A percentile compares a stretch with the other conserved stretches of the same genome.
Evolutionary conservation across 371 early-diverging fungal species (phyloP).

Genomic region (Batkoa obscura): DNA sequence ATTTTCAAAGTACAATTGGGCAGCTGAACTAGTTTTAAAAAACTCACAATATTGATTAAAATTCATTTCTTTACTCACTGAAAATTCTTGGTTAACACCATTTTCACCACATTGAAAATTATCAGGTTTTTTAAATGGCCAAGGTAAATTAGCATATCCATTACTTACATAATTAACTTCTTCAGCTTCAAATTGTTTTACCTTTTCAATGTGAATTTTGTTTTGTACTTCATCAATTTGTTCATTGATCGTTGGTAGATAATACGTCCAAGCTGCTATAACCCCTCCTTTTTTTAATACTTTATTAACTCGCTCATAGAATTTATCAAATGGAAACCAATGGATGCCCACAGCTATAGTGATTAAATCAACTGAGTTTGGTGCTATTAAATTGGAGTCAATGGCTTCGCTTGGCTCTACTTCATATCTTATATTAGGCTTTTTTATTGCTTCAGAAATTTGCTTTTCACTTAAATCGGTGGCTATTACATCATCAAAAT

Average conservation of each 20-base stretch:
- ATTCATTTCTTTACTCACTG: background rate
- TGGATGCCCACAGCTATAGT: constrained; percentile 1
- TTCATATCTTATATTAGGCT: background rate
- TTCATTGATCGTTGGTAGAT: background rate
- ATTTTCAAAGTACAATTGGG: constrained; percentile 2
- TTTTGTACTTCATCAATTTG: background rate
- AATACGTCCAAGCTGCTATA: background rate
- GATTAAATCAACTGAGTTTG: constrained; percentile 3
- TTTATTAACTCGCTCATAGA: background rate
- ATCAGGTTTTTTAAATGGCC: background rate
- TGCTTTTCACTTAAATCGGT: constrained; percentile 1
- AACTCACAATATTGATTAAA: background rate
- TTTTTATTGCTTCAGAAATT: background rate
- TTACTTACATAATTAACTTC: background rate
- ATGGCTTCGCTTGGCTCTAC: background rate
- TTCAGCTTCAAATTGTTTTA: background rate
- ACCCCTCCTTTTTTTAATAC: constrained; percentile 1
- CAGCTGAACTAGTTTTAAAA: background rate
- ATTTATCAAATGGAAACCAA: background rate
- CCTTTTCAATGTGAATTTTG: background rate
- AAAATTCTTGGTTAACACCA: background rate
- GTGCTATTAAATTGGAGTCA: background rate
- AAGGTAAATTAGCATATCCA: background rate
- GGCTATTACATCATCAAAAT: background rate
- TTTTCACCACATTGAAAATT: background rate